Evolutionary conservation across 2,329 filamentous ascomycete genomes (phyloP).

Genomic region (Chaetomium strumarium): DNA sequence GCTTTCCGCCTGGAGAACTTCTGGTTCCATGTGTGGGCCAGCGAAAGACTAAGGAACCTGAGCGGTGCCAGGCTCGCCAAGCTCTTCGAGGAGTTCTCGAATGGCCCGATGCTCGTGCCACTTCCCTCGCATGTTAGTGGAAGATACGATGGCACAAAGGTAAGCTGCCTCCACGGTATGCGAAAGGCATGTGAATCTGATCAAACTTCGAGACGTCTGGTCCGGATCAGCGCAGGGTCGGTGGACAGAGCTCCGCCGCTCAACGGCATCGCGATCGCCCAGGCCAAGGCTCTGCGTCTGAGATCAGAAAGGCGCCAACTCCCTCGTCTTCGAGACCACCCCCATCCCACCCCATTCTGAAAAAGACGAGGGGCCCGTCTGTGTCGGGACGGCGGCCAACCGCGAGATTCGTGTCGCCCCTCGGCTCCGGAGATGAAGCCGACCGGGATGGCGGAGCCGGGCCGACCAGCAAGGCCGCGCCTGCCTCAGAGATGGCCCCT

Average conservation of each 20-base stretch:
- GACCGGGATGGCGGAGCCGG: constrained; percentile 33
- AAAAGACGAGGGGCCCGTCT: constrained; percentile 52
- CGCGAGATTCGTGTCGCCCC: constrained; percentile 54
- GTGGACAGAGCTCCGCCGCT: constrained; percentile 3
- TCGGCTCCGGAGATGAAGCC: constrained; percentile 41
- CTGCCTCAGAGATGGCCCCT: constrained; percentile 23
- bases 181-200: constrained; percentile 2
- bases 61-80: constrained; percentile 49
- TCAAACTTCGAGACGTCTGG: constrained; percentile 15
- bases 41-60: constrained; percentile 45
- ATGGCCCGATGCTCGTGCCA: constrained; percentile 52
- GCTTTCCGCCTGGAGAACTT: constrained; percentile 58
- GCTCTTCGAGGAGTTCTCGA: constrained; percentile 53
- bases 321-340: constrained; percentile 43
- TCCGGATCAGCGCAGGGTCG: constrained; percentile 16
- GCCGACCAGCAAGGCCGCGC: constrained; percentile 35
- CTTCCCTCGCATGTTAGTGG: constrained; percentile 48
- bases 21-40: constrained; percentile 62
- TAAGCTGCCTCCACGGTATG: constrained; percentile 29
- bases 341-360: constrained; percentile 52
- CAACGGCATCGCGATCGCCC: not conserved
- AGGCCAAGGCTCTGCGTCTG: not conserved
- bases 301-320: constrained; percentile 16
- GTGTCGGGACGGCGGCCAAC: constrained; percentile 50
- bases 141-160: constrained; percentile 47